Percentiles rank a stretch among this genome's conserved stretches.
Evolutionary conservation across 1,284 basidiomycete species (phyloP).

Genomic region (Fomitiporia mediterranea): DNA sequence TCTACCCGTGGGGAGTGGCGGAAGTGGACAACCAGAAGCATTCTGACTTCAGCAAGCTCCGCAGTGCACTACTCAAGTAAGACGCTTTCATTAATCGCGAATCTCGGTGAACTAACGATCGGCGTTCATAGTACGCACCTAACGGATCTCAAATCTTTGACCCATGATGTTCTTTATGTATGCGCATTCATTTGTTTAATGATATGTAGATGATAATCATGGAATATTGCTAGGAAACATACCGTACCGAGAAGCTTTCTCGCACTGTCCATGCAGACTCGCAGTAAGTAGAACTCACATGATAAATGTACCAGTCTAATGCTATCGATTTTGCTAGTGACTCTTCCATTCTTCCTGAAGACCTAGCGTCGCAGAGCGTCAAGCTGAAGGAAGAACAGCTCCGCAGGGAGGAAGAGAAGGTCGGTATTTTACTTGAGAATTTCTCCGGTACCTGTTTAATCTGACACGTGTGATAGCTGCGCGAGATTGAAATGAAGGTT

Average conservation of each 20-base stretch:
- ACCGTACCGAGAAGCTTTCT: slow-evolving; percentile 97
- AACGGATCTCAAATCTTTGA: slow-evolving; percentile 91
- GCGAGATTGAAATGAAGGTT: slow-evolving; percentile 97
- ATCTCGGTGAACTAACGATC: not conserved
- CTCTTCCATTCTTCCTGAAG: slow-evolving; percentile 89
- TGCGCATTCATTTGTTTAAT: not conserved
- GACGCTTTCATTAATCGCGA: slow-evolving; percentile 23
- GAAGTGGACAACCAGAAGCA: slow-evolving; percentile 99
- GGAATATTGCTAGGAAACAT: slow-evolving; percentile 65
- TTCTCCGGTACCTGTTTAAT: slow-evolving; percentile 10
- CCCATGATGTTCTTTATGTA: slow-evolving; percentile 84
- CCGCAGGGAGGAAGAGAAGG: slow-evolving; percentile 94
- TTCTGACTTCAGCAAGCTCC: slow-evolving; percentile 92
- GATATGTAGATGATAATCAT: slow-evolving; percentile 20
- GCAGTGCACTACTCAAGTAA: slow-evolving; percentile 86
- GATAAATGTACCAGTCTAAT: slow-evolving; percentile 18
- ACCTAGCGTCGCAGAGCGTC: slow-evolving; percentile 94
- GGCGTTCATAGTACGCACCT: slow-evolving; percentile 73
- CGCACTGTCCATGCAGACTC: slow-evolving; percentile 85
- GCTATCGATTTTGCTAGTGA: slow-evolving; percentile 46
- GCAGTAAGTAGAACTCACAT: slow-evolving; percentile 46
- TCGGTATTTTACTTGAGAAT: slow-evolving; percentile 27
- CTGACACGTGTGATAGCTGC: slow-evolving; percentile 50
- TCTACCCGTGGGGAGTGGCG: slow-evolving; percentile 98
- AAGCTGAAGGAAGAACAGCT: slow-evolving; percentile 99